Evolutionary conservation across 2,329 filamentous ascomycete species (phyloP).

Genomic region (Phymatotrichopsis omnivora): DNA sequence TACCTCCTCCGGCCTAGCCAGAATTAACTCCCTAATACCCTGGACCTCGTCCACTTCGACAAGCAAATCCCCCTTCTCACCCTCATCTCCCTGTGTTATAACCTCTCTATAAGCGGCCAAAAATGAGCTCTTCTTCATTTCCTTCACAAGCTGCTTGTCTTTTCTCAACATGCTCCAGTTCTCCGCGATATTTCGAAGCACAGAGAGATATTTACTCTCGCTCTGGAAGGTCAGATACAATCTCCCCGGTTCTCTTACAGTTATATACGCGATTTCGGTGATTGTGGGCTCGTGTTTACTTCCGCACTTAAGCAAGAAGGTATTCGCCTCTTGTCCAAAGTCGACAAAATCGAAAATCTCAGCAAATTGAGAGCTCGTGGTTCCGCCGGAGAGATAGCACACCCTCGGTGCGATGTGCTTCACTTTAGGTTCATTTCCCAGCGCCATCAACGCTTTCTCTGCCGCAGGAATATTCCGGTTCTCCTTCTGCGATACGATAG

Average conservation of each 20-base stretch:
- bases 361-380: constrained; percentile 54
- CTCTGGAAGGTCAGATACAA: constrained; percentile 66
- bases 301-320: constrained; percentile 78
- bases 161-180: constrained; percentile 58
- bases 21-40: constrained; percentile 64
- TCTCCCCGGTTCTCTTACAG: constrained; percentile 73
- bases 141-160: constrained; percentile 66
- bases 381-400: constrained; percentile 67
- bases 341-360: constrained; percentile 97
- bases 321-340: constrained; percentile 77
- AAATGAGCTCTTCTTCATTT: constrained; percentile 65
- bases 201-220: constrained; percentile 73
- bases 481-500: constrained; percentile 41
- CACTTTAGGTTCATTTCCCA: constrained; percentile 36
- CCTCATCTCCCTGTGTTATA: constrained; percentile 22
- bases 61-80: too few relatives aligned
- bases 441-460: constrained; percentile 29
- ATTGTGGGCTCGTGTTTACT: constrained; percentile 87
- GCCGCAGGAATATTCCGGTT: constrained; percentile 33
- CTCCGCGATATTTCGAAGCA: constrained; percentile 72
- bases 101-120: constrained; percentile 62
- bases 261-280: constrained; percentile 68
- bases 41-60: constrained; percentile 50
- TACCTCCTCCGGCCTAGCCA: constrained; percentile 61
- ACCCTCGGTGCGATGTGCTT: constrained; percentile 56